Base-by-base conservation (phyloP, 371 early-diverging fungal species). In the Globomyces sp. region DNA sequence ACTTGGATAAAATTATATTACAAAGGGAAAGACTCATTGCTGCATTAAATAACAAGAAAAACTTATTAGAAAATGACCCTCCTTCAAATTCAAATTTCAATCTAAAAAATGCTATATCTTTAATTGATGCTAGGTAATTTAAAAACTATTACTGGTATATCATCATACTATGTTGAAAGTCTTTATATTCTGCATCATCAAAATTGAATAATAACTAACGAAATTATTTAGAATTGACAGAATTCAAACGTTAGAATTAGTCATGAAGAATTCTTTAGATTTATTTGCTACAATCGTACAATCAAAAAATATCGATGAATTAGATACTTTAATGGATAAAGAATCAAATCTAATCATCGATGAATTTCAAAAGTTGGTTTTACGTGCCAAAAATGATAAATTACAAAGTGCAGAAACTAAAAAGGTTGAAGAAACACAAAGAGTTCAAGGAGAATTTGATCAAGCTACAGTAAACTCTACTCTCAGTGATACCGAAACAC, bases 291-390 rank as follows among this genome's bases (percentile, higher is more conserved):
- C 11, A 5, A 46, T 66, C 8, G 6, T 66, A 47, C 37, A 24
- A 40, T 10, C 42, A 3, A 43, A 66, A 41, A 50, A 53, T 50
- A 55, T 58, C 9, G 47, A 51, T 8, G 24, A 39, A 10, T 11
- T 66, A 3, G 66, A 66, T 13, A 39, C 5, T 8, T 10, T 2
- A 9, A 55, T 66, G 58, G 66, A 66, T 6, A 34, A 40, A 11
- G 66, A 66, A 50, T 43, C 46, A 42, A 24, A 10, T 2, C 11
- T 60, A 49, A 61, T 66, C 40, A 59, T 66, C 8, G 60, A 66
- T 8, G 24, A 66, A 43, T 66, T 66, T 52, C 66, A 66, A 41
- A 45, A 66, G 39, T 37, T 66, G 24, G 66, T 66, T 10, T n/a
- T 66, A 2, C 10, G 44, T 11, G 66, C 66, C 11, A 66, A 66